phyloP scores from a whole-genome alignment of 2,329 filamentous ascomycete species.

The Venturia aucupariae region DNA sequence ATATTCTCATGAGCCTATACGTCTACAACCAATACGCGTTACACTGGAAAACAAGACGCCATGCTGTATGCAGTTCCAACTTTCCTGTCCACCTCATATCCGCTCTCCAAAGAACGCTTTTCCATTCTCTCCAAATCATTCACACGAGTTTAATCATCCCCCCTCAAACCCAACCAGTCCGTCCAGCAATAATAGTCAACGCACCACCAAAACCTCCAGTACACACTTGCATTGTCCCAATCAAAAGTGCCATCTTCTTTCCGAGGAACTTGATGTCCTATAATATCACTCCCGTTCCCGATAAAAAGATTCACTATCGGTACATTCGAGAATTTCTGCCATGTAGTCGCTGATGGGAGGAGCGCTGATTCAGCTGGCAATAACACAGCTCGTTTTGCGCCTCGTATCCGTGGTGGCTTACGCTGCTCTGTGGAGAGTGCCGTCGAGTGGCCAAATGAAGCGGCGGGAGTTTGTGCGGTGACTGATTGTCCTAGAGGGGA shows the following conservation, averaged over 20 bases:
- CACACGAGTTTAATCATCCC: slow-evolving; percentile 1
- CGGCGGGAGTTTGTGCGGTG: slow-evolving; percentile 21
- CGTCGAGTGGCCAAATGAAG: slow-evolving; percentile 20
- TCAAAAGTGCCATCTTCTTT: slow-evolving; percentile 71
- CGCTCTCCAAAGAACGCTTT: not conserved
- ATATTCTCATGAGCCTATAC: not conserved
- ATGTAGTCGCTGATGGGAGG: slow-evolving; percentile 32
- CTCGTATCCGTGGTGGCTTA: slow-evolving; percentile 23
- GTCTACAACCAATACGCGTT: not conserved
- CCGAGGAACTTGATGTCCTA: slow-evolving; percentile 65
- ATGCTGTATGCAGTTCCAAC: slow-evolving; percentile 1
- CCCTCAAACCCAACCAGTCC: slow-evolving; percentile 6
- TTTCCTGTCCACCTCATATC: not conserved
- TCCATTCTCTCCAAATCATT: too few relatives aligned
- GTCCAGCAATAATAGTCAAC: slow-evolving; percentile 36
- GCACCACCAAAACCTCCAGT: slow-evolving; percentile 52
- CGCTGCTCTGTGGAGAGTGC: slow-evolving; percentile 14
- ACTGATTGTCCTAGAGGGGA: slow-evolving; percentile 16
- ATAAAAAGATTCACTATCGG: slow-evolving; percentile 40
- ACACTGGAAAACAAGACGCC: slow-evolving; percentile 1
- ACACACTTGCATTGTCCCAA: slow-evolving; percentile 52
- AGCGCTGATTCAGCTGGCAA: slow-evolving; percentile 38
- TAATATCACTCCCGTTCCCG: slow-evolving; percentile 47
- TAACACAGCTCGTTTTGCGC: slow-evolving; percentile 31
- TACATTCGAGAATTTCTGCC: slow-evolving; percentile 39